phyloP scores from a whole-genome alignment of 768 basidiomycete species.

The button mushroom (Agaricus bisporus) region DNA sequence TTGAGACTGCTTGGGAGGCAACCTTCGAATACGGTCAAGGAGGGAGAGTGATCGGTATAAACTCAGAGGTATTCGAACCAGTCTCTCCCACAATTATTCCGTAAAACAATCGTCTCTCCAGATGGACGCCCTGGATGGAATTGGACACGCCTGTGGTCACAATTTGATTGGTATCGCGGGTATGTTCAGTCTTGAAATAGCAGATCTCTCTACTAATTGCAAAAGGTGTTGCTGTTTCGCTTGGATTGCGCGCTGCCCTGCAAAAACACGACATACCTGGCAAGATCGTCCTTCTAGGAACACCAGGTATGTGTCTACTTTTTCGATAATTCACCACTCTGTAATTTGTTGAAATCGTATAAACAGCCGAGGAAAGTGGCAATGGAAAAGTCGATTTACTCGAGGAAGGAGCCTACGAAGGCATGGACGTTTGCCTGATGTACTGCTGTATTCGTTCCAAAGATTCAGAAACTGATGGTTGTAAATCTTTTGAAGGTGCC shows the following conservation, averaged over 20 bases:
- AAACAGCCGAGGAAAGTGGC: slow-evolving; percentile 71
- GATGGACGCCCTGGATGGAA: slow-evolving; percentile 59
- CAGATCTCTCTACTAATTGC: neutral
- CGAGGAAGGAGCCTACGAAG: slow-evolving; percentile 65
- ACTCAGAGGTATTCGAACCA: slow-evolving; percentile 53
- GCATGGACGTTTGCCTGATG: slow-evolving; percentile 78
- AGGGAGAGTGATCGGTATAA: slow-evolving; percentile 68
- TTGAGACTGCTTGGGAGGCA: slow-evolving; percentile 75
- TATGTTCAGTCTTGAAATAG: slow-evolving; percentile 6
- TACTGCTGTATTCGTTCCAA: slow-evolving; percentile 14
- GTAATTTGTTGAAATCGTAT: neutral
- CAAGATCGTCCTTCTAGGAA: slow-evolving; percentile 68
- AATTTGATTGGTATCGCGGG: slow-evolving; percentile 74
- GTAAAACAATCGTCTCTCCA: slow-evolving; percentile 11
- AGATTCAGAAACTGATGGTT: neutral
- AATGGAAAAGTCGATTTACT: slow-evolving; percentile 68
- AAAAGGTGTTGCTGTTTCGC: slow-evolving; percentile 63
- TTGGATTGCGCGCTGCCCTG: slow-evolving; percentile 60
- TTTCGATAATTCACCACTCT: neutral
- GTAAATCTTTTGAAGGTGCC: slow-evolving; percentile 46
- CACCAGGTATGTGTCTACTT: slow-evolving; percentile 48
- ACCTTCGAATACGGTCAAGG: slow-evolving; percentile 58
- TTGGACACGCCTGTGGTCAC: slow-evolving; percentile 77
- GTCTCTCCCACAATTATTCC: neutral
- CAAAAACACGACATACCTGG: slow-evolving; percentile 58